Conservation (phyloP, 176 grass and related monocot genomes). For the Oryza brachyantha region DNA sequence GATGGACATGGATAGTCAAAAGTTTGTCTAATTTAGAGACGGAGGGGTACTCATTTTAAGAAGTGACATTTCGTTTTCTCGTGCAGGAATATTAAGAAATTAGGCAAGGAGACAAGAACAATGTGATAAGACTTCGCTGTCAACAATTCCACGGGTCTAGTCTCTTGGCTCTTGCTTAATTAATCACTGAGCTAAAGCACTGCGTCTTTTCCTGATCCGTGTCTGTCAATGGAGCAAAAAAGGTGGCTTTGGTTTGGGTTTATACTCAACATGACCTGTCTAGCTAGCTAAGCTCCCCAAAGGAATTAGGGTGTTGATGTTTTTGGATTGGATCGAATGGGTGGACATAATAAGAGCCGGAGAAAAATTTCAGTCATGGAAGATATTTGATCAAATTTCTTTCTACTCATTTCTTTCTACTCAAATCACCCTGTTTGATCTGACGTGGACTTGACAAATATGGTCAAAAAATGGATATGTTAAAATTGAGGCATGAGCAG, state of each 20-base stretch:
- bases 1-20: too few relatives aligned
- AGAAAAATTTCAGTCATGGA: too few relatives aligned
- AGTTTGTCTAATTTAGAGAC: too few relatives aligned
- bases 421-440: background rate
- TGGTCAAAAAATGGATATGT: too few relatives aligned
- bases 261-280: conserved; percentile 24
- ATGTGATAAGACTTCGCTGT: conserved; percentile 44
- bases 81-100: conserved; percentile 38
- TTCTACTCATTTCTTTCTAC: background rate
- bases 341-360: background rate
- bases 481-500: too few relatives aligned
- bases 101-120: conserved; percentile 18
- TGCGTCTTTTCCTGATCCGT: background rate
- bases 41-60: too few relatives aligned
- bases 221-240: background rate
- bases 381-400: background rate
- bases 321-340: background rate
- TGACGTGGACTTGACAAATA: too few relatives aligned
- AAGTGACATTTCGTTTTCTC: conserved; percentile 9
- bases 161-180: conserved; percentile 20
- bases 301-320: background rate
- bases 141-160: background rate
- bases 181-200: background rate
- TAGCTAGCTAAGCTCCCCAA: background rate
- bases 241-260: background rate